Conservation (phyloP, 139 green algal genomes). For the Micractinium sp. region DNA sequence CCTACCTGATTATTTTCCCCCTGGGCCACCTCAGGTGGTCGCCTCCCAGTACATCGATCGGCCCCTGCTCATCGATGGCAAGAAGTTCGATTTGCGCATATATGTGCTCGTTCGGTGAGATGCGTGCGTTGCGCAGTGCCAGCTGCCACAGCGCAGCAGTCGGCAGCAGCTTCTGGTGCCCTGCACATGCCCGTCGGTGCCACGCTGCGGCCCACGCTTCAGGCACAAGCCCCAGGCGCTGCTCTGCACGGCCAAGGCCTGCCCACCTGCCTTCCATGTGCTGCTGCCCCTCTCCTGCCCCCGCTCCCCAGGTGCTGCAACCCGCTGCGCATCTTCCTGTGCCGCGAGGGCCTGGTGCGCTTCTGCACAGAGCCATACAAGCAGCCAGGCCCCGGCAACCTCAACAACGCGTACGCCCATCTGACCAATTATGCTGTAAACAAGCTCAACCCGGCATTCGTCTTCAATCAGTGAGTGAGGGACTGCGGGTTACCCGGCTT, state of each 20-base stretch:
- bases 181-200: too few species aligned
- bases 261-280: background rate
- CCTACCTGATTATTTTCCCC: too few species aligned
- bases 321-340: conserved; percentile 75
- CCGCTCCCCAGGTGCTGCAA: conserved; percentile 47
- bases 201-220: too few species aligned
- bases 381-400: conserved; percentile 62
- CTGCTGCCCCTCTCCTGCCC: background rate
- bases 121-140: background rate
- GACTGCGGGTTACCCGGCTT: background rate
- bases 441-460: conserved; percentile 58
- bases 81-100: conserved; percentile 84
- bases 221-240: too few species aligned
- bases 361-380: conserved; percentile 76
- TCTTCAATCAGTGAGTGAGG: conserved; percentile 40
- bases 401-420: conserved; percentile 72
- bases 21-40: conserved; percentile 51
- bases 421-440: conserved; percentile 80
- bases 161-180: too few species aligned
- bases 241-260: too few species aligned
- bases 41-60: conserved; percentile 69
- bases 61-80: conserved; percentile 71
- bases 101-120: conserved; percentile 70
- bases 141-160: background rate
- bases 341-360: conserved; percentile 64